A percentile compares a stretch with the other conserved stretches of the same genome.
phyloP scores from a whole-genome alignment of 169 alveolate species.

The Plasmodium knowlesi region DNA sequence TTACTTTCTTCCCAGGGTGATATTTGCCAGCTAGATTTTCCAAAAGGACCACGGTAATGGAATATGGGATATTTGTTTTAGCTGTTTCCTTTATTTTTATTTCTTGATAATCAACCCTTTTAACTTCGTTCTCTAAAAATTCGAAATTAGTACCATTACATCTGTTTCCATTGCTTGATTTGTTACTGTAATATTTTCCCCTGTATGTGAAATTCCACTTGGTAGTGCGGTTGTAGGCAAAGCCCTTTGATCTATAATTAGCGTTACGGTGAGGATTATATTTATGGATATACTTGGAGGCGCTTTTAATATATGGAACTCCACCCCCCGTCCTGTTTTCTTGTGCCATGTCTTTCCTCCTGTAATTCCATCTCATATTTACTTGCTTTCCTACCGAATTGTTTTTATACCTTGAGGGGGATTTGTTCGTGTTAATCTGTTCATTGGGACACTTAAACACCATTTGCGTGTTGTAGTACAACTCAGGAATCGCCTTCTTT shows the following conservation, averaged over 20 bases:
- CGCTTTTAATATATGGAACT: not conserved
- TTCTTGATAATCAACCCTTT: slow-evolving; percentile 80
- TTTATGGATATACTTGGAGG: not conserved
- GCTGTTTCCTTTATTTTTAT: slow-evolving; percentile 59
- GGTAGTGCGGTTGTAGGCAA: not conserved
- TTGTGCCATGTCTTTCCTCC: not conserved
- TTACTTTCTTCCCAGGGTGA: slow-evolving; percentile 82
- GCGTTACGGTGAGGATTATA: not conserved
- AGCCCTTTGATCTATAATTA: not conserved
- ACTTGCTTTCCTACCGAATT: not conserved
- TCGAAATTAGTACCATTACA: slow-evolving; percentile 75
- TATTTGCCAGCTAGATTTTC: slow-evolving; percentile 81
- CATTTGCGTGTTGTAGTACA: slow-evolving; percentile 65
- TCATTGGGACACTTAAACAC: slow-evolving; percentile 70
- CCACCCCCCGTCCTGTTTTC: not conserved
- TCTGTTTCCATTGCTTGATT: slow-evolving; percentile 26
- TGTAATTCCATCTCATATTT: not conserved
- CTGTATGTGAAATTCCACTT: not conserved
- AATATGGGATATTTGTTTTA: slow-evolving; percentile 76
- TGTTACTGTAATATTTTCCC: not conserved
- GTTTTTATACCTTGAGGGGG: not conserved
- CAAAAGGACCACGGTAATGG: slow-evolving; percentile 79
- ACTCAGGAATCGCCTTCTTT: slow-evolving; percentile 78
- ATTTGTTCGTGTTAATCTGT: slow-evolving; percentile 7
- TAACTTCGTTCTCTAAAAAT: slow-evolving; percentile 55